Evolutionary conservation across 768 basidiomycete species (phyloP), one percentile per base, ranked within the genome.

Genomic region (Tricholoma sp.): DNA sequence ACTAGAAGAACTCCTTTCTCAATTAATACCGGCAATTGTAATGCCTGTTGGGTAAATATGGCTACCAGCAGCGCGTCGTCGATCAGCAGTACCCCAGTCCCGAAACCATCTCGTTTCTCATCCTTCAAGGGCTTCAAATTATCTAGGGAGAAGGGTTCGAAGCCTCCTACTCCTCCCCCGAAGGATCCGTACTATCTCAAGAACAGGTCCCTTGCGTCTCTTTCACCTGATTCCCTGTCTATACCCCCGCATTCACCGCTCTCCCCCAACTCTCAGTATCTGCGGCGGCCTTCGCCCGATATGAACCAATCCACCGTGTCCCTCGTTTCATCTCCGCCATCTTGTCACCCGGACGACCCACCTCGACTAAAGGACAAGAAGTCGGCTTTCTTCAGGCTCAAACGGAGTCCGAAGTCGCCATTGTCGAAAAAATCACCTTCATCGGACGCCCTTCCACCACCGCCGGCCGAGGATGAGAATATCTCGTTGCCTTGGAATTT

Each of bases 401-500:
- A 69, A 59, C 71, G 69, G 10, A 70, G 68, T 58, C 71, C 72
- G 31, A 69, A 66, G 53, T 61, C 64, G 10, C 64, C 62, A 7
- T 61, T 68, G 12, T 31, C 50, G 59, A 73, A 61, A 63, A 70
- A 56, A 58, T 57, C 57, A 49, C 56, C 34, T n/a, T 51, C 60
- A 29, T 58, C 64, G 43, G 61, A 63, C 12, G 59, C 57, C 1
- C 49, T 55, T 9, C 57, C 56, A 18, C 64, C 66, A 18, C 62
- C 67, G 21, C 64, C 69, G 8, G 56, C 61, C 14, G 81, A 80
- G 5, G 87, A 89, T 61, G 81, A 83, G 16, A 79, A 76, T 22
- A 86, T 91, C 43, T 84, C 86, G 0, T 60, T 74, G 59, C 89
- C 89, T 4, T 89, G 84, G 82, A 89, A 89, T 67, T 88, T 90